Conservation (phyloP, 805 yeast genomes). For the Yueomyces sinensis region DNA sequence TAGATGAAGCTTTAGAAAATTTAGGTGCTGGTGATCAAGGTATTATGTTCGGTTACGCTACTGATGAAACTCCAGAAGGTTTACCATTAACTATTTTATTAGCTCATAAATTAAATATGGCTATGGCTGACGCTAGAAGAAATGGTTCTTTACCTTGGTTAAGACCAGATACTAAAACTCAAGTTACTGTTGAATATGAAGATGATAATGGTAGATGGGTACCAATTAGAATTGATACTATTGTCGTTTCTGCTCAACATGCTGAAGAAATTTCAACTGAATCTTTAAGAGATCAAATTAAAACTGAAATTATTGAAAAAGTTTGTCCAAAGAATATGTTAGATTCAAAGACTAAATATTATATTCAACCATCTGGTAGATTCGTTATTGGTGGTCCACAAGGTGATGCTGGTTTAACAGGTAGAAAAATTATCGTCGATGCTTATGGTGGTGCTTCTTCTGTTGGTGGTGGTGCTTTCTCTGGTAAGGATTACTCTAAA, state of each 20-base stretch:
- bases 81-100: slow-evolving; percentile 89
- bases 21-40: slow-evolving; percentile 99
- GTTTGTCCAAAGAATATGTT: slow-evolving; percentile 84
- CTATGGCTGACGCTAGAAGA: slow-evolving; percentile 95
- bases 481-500: slow-evolving; percentile 99
- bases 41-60: slow-evolving; percentile 99
- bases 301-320: slow-evolving; percentile 73
- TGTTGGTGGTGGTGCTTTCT: slow-evolving; percentile 99
- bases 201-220: slow-evolving; percentile 90
- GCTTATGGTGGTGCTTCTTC: slow-evolving; percentile 99
- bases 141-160: slow-evolving; percentile 89
- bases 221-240: slow-evolving; percentile 94
- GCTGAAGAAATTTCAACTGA: slow-evolving; percentile 92
- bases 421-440: slow-evolving; percentile 98
- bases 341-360: slow-evolving; percentile 92
- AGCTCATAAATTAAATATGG: slow-evolving; percentile 93
- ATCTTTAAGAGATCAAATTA: slow-evolving; percentile 70
- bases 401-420: slow-evolving; percentile 99
- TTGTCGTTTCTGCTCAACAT: slow-evolving; percentile 96
- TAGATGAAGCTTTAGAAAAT: slow-evolving; percentile 89
- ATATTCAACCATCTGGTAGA: slow-evolving; percentile 98
- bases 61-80: slow-evolving; percentile 97
- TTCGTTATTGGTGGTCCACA: slow-evolving; percentile 99
- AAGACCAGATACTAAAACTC: slow-evolving; percentile 99
- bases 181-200: slow-evolving; percentile 94